Evolutionary conservation across 2,329 filamentous ascomycete genomes (phyloP), one percentile per base, ranked within the genome.

Genomic region (Lachnellula cervina): DNA sequence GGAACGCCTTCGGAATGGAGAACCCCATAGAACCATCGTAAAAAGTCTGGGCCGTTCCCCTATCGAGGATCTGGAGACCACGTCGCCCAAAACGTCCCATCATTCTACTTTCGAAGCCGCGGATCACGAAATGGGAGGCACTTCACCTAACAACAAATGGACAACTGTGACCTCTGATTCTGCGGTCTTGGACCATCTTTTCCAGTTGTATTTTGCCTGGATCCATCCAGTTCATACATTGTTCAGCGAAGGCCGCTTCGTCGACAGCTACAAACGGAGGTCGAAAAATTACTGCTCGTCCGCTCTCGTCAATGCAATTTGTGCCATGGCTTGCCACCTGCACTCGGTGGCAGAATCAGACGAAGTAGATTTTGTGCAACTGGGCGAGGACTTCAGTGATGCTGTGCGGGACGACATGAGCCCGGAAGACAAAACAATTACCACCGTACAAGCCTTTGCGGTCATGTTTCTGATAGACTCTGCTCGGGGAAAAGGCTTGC

Each of bases 141-240:
- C 52, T 9, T 37, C 52, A 9, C 46, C 52, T 7, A 28, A 17
- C 3, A 50, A 54, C 43, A 47, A 21, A 38, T 71, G 69, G 69
- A 69, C 68, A 11, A 49, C 52, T 16, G 67, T 71, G 23, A 68
- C 63, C 2, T 48, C 54, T 5, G 63, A 70, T 32, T 38, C 51
- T 3, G 51, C 54, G 1, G 47, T 68, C 14, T 44, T 70, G 23
- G 57, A 70, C 23, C 69, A 71, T 50, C 55, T 71, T 1, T 66
- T 71, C 47, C 60, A 65, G 35, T 57, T 71, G 14, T 71, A 70
- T 50, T 71, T 71, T 55, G 61, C 66, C 14, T 71, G 69, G 69
- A 57, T 70, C 5, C 69, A 71, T 56, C 69, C 69, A 3, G 64
- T 70, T n/a, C 65, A 70, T 51, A 68, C 67, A 19, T 49, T 70